Base-by-base conservation (phyloP, 2,329 filamentous ascomycete species). In the Cladophialophora immunda region DNA sequence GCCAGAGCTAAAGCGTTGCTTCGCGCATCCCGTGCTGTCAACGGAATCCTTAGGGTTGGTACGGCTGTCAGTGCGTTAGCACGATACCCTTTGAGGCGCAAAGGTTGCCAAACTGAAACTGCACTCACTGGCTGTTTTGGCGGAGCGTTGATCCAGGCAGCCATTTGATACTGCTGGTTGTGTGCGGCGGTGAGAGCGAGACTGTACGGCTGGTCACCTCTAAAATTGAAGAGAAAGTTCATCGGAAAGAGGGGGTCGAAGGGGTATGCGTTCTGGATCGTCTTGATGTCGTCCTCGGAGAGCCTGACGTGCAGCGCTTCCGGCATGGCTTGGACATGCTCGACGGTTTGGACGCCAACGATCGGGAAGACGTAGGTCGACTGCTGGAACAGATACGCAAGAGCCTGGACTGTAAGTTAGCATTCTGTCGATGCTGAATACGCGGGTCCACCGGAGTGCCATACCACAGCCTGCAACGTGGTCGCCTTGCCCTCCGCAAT, bases 231-330 rank as follows among this genome's bases (percentile, higher is more conserved):
- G 7, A 52, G 15, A 17, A 52, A 52, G 15, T 25, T 52, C 73
- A 76, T 74, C 0, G 86, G 86, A 76, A 87, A 89, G 0, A 86
- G 86, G 36, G 81, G 36, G 15, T 88, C 82, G 69, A 89, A 89
- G 6, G 78, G 73, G 50, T 77, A 76, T 15, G 84, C 82, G 4
- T 74, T 75, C 69, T 89, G 86, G 65, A 89, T 85, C 67, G 84
- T 81, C 29, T 78, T 74, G 9, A 89, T 78, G 61, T 89, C 84
- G 11, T 85, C 80, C 0, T 82, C 77, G 0, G 81, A 82, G 58
- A 89, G 76, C 30, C 75, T 70, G 41, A 89, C 73, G 4, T 74
- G 79, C 62, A 89, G 72, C 0, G 85, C 86, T 71, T 84, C 79
- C 65, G 89, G 86, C 71, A 88, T 89, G 13, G 81, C 80, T 64